These are phyloP conservation scores for Chlamydomonas applanata DNA, from an alignment of 139 green algal genomes.

Conservation along the genomic window DNA sequence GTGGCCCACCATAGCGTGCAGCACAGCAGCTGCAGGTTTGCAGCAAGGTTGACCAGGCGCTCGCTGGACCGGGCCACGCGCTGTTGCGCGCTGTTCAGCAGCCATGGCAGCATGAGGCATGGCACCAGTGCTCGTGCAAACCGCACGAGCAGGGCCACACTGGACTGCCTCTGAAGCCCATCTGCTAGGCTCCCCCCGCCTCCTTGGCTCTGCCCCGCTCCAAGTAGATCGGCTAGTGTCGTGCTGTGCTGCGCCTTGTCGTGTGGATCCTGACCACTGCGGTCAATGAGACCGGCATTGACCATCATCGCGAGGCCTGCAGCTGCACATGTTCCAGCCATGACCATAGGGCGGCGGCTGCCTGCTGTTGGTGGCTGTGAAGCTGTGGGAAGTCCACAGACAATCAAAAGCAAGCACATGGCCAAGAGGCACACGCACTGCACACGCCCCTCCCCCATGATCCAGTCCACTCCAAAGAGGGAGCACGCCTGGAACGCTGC, in stretches of 20 bases:
- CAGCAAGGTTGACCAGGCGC: too few relatives aligned
- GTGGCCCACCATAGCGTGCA: too few relatives aligned
- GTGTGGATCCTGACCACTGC: slow-evolving; percentile 45
- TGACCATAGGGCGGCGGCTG: neutral
- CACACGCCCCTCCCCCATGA: slow-evolving; percentile 60
- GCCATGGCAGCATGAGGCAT: neutral
- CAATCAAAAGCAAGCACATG: slow-evolving; percentile 17
- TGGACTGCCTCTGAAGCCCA: neutral
- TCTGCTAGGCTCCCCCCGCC: neutral
- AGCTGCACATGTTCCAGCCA: neutral
- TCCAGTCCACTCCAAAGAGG: slow-evolving; percentile 55
- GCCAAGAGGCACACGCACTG: slow-evolving; percentile 39
- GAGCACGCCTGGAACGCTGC: slow-evolving; percentile 32
- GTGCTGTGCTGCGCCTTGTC: slow-evolving; percentile 42
- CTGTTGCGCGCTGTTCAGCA: neutral
- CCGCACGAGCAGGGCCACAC: neutral
- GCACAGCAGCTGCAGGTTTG: too few relatives aligned
- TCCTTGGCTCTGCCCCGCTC: neutral
- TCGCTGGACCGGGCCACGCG: neutral
- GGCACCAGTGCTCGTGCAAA: neutral
- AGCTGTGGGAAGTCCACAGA: too few relatives aligned
- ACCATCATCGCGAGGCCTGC: neutral
- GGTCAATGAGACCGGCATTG: slow-evolving; percentile 46
- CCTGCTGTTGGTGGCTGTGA: neutral
- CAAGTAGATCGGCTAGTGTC: slow-evolving; percentile 20